Evolutionary conservation across 192 early-diverging fungal genomes (phyloP).

Genomic region (Phycomyces nitens): DNA sequence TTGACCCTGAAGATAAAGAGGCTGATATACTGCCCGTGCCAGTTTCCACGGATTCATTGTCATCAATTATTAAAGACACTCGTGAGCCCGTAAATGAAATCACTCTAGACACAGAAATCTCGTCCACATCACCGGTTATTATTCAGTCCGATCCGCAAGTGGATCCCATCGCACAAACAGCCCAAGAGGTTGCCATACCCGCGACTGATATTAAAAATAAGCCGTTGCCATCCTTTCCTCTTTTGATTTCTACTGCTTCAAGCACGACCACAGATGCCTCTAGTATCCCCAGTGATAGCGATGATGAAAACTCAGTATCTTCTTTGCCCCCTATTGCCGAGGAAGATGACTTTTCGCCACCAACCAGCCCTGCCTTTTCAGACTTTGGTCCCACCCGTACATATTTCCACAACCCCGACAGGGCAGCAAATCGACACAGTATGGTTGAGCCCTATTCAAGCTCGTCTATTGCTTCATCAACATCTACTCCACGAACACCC

Average conservation of each 20-base stretch:
- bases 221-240: too few relatives aligned
- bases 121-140: too few relatives aligned
- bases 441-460: not conserved
- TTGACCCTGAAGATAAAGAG: too few relatives aligned
- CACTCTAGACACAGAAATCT: too few relatives aligned
- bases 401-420: not conserved
- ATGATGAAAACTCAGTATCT: not conserved
- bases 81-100: too few relatives aligned
- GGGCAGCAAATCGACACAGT: not conserved
- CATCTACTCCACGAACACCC: not conserved
- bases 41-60: too few relatives aligned
- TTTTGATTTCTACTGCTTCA: not conserved
- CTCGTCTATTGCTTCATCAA: not conserved
- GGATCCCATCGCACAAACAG: too few relatives aligned
- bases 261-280: not conserved
- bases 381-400: not conserved
- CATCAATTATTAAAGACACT: too few relatives aligned
- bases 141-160: too few relatives aligned
- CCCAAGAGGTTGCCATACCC: too few relatives aligned
- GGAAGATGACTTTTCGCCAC: not conserved
- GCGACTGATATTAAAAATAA: too few relatives aligned
- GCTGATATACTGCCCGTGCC: too few relatives aligned
- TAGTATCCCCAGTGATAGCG: not conserved
- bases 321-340: not conserved
- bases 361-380: not conserved